Percentiles rank a stretch among this genome's conserved stretches.
These are phyloP conservation scores for Nidula niveotomentosa DNA, from an alignment of 1,284 basidiomycete species.

Conservation along the genomic window DNA sequence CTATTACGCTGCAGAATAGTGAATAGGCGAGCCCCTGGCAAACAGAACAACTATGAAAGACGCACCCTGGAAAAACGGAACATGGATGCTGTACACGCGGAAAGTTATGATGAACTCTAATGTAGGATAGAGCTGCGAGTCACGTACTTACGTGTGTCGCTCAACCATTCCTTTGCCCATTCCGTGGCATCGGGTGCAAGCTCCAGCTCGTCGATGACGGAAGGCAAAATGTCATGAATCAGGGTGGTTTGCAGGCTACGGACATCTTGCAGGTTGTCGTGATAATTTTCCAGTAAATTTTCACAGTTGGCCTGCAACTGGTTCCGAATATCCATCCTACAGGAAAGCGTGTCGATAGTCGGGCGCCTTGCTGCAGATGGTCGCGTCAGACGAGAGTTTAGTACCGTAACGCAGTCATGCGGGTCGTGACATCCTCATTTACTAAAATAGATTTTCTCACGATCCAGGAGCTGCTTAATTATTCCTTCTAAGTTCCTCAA, in stretches of 20 bases:
- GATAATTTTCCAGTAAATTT: constrained; percentile 42
- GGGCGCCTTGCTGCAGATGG: too few species aligned
- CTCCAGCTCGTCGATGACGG: constrained; percentile 54
- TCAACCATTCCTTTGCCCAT: constrained; percentile 60
- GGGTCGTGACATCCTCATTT: too few species aligned
- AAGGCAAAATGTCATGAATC: constrained; percentile 55
- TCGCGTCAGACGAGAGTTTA: too few species aligned
- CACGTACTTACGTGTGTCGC: constrained; percentile 51
- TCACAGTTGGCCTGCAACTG: constrained; percentile 39
- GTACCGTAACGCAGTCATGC: too few species aligned
- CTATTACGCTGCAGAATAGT: constrained; percentile 52
- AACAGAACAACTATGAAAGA: constrained; percentile 9
- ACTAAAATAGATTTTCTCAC: too few species aligned
- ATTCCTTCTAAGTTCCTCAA: too few species aligned
- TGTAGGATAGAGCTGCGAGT: constrained; percentile 7
- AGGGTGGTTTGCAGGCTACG: constrained; percentile 47
- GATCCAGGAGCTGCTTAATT: too few species aligned
- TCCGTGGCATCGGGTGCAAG: constrained; percentile 42
- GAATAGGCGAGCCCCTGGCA: constrained; percentile 6
- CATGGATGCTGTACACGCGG: constrained; percentile 44
- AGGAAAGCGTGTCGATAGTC: too few species aligned
- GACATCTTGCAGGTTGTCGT: constrained; percentile 43
- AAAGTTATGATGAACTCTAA: constrained; percentile 11
- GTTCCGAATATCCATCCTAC: constrained; percentile 30
- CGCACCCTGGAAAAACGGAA: constrained; percentile 68